These are phyloP conservation scores for Simplicillium sp. DNA, from an alignment of 2,329 filamentous ascomycete genomes.

Conservation along the genomic window DNA sequence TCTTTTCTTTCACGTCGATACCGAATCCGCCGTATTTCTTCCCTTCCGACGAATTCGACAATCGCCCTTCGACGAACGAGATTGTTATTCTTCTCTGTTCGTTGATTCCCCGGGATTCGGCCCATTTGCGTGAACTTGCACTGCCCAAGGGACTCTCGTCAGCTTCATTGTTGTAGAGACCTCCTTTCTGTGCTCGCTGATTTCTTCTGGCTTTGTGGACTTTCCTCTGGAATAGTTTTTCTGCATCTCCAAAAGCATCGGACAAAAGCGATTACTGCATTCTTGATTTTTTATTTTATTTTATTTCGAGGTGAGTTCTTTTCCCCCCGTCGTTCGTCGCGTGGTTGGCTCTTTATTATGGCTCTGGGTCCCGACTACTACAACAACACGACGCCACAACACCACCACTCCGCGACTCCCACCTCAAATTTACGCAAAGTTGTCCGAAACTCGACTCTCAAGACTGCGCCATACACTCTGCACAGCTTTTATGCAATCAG, in stretches of 20 bases:
- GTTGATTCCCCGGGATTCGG: constrained; percentile 19
- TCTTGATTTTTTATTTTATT: constrained; percentile 1
- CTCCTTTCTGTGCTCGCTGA: background rate
- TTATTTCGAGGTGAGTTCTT: constrained; percentile 9
- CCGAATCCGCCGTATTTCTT: constrained; percentile 10
- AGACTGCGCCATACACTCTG: too few relatives aligned
- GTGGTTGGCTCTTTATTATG: constrained; percentile 1
- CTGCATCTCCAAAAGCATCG: constrained; percentile 6
- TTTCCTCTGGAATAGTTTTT: constrained; percentile 11
- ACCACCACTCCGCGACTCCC: too few relatives aligned
- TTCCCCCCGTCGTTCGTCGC: background rate
- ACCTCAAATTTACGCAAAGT: too few relatives aligned
- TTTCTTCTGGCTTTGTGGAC: constrained; percentile 4
- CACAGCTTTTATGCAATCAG: too few relatives aligned
- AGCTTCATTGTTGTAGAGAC: background rate
- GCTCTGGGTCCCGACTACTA: too few relatives aligned
- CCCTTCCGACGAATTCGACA: constrained; percentile 7
- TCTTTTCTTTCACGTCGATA: constrained; percentile 1
- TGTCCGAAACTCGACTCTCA: too few relatives aligned
- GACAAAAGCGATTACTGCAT: constrained; percentile 4
- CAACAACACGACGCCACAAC: too few relatives aligned
- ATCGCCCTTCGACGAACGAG: constrained; percentile 3
- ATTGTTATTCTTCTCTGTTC: constrained; percentile 11
- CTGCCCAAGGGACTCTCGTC: constrained; percentile 1
- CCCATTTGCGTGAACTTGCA: constrained; percentile 18